Percentiles rank a stretch among this genome's conserved stretches.
phyloP scores from a whole-genome alignment of 495 filamentous ascomycete species.

The Acidiella bohemica region DNA sequence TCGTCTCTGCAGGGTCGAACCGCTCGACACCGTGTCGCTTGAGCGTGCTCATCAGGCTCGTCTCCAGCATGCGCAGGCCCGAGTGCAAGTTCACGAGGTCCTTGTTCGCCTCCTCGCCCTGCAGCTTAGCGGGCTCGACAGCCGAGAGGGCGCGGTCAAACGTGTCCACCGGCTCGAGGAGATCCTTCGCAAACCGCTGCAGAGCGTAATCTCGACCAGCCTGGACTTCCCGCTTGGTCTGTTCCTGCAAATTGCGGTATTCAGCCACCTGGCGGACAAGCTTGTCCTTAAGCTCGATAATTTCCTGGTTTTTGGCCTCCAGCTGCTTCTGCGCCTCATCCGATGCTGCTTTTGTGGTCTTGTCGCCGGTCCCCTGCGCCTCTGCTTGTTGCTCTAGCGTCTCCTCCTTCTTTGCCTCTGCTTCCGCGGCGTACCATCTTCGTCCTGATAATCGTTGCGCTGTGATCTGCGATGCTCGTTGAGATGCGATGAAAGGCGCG shows the following conservation, averaged over 20 bases:
- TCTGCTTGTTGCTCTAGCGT: slow-evolving; percentile 1
- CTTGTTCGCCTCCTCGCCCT: slow-evolving; percentile 30
- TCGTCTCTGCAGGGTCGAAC: slow-evolving; percentile 56
- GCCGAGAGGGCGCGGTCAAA: slow-evolving; percentile 77
- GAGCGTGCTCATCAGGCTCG: slow-evolving; percentile 73
- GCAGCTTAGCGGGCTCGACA: slow-evolving; percentile 60
- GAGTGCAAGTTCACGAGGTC: slow-evolving; percentile 71
- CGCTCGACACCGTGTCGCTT: slow-evolving; percentile 88
- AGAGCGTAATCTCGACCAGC: slow-evolving; percentile 81
- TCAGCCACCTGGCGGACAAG: slow-evolving; percentile 87
- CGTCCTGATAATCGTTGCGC: slow-evolving; percentile 1
- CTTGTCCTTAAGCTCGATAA: slow-evolving; percentile 81
- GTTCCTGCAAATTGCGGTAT: slow-evolving; percentile 92
- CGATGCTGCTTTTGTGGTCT: slow-evolving; percentile 6
- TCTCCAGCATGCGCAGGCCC: slow-evolving; percentile 88
- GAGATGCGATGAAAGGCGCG: not conserved
- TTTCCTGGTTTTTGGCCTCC: slow-evolving; percentile 72
- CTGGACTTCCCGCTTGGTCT: slow-evolving; percentile 82
- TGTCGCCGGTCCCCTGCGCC: slow-evolving; percentile 7
- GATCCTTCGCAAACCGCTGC: slow-evolving; percentile 84
- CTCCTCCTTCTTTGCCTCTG: slow-evolving; percentile 8
- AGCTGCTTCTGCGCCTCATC: slow-evolving; percentile 47
- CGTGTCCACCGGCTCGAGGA: slow-evolving; percentile 90
- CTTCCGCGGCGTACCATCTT: slow-evolving; percentile 15
- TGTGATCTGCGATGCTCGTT: slow-evolving; percentile 2